phyloP scores from a whole-genome alignment of 495 filamentous ascomycete species.

The Choiromyces venosus region DNA sequence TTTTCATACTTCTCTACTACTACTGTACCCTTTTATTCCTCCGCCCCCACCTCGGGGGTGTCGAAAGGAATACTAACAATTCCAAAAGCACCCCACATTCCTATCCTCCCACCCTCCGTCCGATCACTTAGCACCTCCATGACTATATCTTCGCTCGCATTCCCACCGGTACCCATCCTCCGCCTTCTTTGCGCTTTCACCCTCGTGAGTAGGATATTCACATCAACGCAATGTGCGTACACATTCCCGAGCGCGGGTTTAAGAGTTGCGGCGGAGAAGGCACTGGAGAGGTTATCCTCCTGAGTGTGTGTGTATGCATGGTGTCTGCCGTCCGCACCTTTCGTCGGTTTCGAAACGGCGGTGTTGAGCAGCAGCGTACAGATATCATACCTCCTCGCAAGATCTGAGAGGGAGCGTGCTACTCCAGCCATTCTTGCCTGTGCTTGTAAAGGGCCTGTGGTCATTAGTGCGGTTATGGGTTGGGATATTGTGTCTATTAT shows the following conservation, averaged over 20 bases:
- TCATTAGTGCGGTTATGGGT: constrained; percentile 13
- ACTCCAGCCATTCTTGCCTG: constrained; percentile 26
- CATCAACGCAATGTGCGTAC: constrained; percentile 29
- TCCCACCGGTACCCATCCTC: neutral
- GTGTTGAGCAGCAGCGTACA: neutral
- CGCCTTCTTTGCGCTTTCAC: neutral
- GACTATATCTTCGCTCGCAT: constrained; percentile 12
- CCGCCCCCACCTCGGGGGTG: neutral
- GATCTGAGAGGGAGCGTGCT: neutral
- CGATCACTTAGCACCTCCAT: constrained; percentile 30
- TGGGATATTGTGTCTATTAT: constrained; percentile 34
- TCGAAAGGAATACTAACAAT: constrained; percentile 12
- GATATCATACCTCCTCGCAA: neutral
- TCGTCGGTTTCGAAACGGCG: neutral
- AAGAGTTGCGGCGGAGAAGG: constrained; percentile 10
- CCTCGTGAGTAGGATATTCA: constrained; percentile 20
- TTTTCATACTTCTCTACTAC: neutral
- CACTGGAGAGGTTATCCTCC: constrained; percentile 15
- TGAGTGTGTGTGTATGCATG: constrained; percentile 2
- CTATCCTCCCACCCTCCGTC: constrained; percentile 21
- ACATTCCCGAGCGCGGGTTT: constrained; percentile 31
- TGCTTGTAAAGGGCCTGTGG: neutral
- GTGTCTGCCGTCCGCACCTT: neutral
- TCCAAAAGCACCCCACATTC: constrained; percentile 20
- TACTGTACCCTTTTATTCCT: neutral